These are phyloP conservation scores for Mrakiaceae sp. DNA, from an alignment of 1,284 basidiomycete genomes.

Conservation along the genomic window DNA sequence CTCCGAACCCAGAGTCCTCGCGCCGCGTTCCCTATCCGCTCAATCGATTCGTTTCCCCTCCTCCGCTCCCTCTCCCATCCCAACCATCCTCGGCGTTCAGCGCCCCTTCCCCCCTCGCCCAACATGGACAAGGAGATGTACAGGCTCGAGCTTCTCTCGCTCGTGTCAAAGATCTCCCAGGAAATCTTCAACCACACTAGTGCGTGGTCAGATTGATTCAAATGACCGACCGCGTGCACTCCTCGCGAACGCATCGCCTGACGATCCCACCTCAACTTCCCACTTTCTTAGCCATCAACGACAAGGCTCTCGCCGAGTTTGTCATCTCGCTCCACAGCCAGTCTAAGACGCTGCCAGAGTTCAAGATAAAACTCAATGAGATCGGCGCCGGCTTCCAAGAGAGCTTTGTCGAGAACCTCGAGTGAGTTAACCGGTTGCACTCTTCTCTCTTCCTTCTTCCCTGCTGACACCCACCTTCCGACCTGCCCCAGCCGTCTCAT, in stretches of 20 bases:
- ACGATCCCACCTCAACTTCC: background rate
- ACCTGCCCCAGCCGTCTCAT: constrained; percentile 52
- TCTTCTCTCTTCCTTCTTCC: background rate
- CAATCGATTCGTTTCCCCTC: no score
- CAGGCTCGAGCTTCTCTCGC: constrained; percentile 78
- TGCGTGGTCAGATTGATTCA: constrained; percentile 6
- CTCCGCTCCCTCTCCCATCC: no score
- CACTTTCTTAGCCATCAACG: constrained; percentile 50
- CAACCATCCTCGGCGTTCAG: background rate
- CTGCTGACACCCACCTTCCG: background rate
- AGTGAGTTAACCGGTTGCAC: constrained; percentile 29
- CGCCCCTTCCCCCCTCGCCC: background rate
- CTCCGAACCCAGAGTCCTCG: no score
- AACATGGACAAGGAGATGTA: constrained; percentile 68
- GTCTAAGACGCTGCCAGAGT: constrained; percentile 60
- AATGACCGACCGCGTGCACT: constrained; percentile 1
- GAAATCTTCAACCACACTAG: constrained; percentile 73
- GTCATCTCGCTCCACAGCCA: constrained; percentile 83
- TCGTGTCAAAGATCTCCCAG: constrained; percentile 78
- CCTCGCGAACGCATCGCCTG: background rate
- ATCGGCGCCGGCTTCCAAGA: constrained; percentile 79
- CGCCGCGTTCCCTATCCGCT: no score
- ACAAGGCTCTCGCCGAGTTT: constrained; percentile 91
- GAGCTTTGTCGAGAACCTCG: constrained; percentile 80
- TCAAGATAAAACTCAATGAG: constrained; percentile 70